phyloP scores from a whole-genome alignment of 805 yeast species.

The Starmerella riodocensis region DNA sequence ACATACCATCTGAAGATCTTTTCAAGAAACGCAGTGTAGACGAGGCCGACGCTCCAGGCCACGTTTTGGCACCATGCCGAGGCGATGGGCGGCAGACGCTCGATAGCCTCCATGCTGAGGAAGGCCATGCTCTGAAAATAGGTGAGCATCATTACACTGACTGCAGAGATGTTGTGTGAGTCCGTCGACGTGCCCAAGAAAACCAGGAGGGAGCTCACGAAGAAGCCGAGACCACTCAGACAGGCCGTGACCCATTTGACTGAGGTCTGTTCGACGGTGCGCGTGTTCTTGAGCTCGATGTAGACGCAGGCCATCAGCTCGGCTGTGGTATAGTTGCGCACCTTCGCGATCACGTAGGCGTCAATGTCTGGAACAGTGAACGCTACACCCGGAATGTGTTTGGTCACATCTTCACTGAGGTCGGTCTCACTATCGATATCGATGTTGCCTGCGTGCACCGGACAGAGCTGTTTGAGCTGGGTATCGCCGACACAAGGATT shows the following conservation, averaged over 20 bases:
- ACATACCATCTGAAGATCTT: conserved; percentile 82
- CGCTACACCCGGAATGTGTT: conserved; percentile 69
- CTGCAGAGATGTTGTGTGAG: conserved; percentile 79
- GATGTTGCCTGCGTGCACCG: conserved; percentile 67
- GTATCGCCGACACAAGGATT: conserved; percentile 41
- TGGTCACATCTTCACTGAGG: conserved; percentile 34
- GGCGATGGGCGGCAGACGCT: conserved; percentile 82
- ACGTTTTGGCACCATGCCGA: conserved; percentile 83
- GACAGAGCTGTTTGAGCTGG: conserved; percentile 82
- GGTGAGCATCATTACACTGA: conserved; percentile 66
- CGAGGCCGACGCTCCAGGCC: conserved; percentile 91
- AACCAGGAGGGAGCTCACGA: conserved; percentile 69
- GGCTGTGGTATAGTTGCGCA: conserved; percentile 28
- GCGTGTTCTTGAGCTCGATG: conserved; percentile 61
- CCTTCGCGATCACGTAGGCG: conserved; percentile 51
- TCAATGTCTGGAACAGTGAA: conserved; percentile 78
- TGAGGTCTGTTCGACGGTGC: conserved; percentile 64
- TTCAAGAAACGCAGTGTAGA: conserved; percentile 70
- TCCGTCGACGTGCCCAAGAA: conserved; percentile 79
- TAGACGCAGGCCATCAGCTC: conserved; percentile 57
- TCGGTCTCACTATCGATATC: conserved; percentile 62
- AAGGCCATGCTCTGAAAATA: conserved; percentile 84
- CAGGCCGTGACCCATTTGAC: conserved; percentile 92
- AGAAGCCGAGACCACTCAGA: conserved; percentile 74
- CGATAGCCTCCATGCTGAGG: conserved; percentile 73